Percentiles rank a stretch among this genome's conserved stretches.
These are phyloP conservation scores for Pyrus communis DNA, from an alignment of 306 rosid genomes.

Conservation along the genomic window DNA sequence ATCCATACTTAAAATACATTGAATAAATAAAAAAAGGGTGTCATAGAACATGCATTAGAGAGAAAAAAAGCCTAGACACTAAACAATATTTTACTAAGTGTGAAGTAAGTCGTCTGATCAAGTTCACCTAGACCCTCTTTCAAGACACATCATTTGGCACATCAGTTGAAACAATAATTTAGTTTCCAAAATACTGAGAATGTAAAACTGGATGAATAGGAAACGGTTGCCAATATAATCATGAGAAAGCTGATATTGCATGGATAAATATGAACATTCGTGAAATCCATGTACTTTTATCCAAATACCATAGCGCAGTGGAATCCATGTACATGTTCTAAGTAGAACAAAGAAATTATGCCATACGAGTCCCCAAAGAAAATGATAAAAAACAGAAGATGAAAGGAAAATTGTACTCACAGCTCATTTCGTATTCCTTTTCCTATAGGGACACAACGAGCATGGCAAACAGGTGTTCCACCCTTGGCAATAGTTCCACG, in stretches of 20 bases:
- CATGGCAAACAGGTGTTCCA: conserved; percentile 94
- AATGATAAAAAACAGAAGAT: background rate
- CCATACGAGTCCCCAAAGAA: background rate
- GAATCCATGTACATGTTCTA: background rate
- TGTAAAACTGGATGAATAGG: background rate
- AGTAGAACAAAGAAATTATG: background rate
- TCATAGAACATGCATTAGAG: background rate
- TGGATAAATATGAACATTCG: background rate
- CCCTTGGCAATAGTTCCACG: conserved; percentile 96
- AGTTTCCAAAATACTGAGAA: background rate
- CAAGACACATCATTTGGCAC: background rate
- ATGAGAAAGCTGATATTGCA: background rate
- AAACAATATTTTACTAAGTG: background rate
- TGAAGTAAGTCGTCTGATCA: background rate
- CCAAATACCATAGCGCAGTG: background rate
- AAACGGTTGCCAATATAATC: background rate
- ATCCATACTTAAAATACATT: background rate
- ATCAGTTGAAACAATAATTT: background rate
- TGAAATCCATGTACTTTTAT: background rate
- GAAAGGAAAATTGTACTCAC: conserved; percentile 50
- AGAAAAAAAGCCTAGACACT: background rate
- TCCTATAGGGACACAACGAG: conserved; percentile 87
- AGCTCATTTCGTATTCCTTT: conserved; percentile 79
- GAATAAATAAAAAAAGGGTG: background rate
- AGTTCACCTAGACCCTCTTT: background rate